Evolutionary conservation across 2,329 filamentous ascomycete species (phyloP), one percentile per base, ranked within the genome.

Genomic region (Colletotrichum lindemuthianum): DNA sequence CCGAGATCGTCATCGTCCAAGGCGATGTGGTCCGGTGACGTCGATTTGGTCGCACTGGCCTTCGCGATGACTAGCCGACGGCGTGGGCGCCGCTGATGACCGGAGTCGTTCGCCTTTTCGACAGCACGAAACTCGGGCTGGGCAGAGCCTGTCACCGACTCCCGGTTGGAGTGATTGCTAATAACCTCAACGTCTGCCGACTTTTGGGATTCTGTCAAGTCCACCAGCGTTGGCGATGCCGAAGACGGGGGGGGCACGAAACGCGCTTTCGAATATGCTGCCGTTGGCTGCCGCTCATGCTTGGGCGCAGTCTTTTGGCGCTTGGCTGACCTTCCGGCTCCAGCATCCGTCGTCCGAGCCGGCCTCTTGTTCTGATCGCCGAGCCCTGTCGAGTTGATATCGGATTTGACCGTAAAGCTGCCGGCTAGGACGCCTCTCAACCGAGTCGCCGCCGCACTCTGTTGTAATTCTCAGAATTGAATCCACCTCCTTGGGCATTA

Each of bases 121-220:
- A 48, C 45, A 5, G 4, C 13, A 32, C 10, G 45, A 33, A 33
- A 34, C 24, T 48, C 45, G 4, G 5, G 3, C 11, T 11, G 33
- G 12, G 8, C 15, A 15, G 48, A 11, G 37, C 8, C 12, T 11
- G n/a, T 33, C 24, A n/a, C 41, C 11, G 37, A 12, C 8, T 51
- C 47, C 6, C 36, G 41, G 33, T 32, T 59, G n/a, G 54, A 59
- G 40, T 48, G 60, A 47, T 43, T 63, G 32, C 55, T 63, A 58
- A n/a, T 37, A 4, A 41, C n/a, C 34, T 63, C 60, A n/a, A 45
- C 9, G n/a, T 63, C 60, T n/a, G 12, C n/a, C 16, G 58, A 47
- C 41, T 37, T 51, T 8, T 60, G 58, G 4, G 60, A 52, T 9
- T 52, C 37, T 12, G 60, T 63, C 55, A 59, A 59, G 41, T 63